These are phyloP conservation scores for Westerdykella sp. DNA, from an alignment of 2,329 filamentous ascomycete genomes.

Conservation along the genomic window DNA sequence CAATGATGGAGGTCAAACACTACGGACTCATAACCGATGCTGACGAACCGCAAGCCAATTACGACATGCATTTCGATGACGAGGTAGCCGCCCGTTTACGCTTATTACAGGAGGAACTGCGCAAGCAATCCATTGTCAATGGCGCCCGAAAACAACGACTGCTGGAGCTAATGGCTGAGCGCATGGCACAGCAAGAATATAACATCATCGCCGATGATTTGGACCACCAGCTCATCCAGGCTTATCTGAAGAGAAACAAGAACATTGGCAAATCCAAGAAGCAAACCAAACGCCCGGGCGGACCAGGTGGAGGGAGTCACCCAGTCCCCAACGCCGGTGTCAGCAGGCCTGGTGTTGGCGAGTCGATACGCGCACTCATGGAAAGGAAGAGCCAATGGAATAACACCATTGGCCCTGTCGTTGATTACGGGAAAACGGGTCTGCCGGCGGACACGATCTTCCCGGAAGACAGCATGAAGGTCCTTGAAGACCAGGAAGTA, in stretches of 20 bases:
- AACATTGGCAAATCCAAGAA: conserved; percentile 94
- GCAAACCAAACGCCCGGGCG: conserved; percentile 68
- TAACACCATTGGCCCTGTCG: conserved; percentile 82
- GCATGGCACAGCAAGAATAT: conserved; percentile 95
- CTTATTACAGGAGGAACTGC: conserved; percentile 73
- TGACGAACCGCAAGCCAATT: conserved; percentile 63
- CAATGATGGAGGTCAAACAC: conserved; percentile 84
- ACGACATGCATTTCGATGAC: conserved; percentile 86
- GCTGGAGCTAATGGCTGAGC: conserved; percentile 79
- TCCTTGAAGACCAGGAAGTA: conserved; percentile 67
- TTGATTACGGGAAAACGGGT: conserved; percentile 72
- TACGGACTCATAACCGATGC: conserved; percentile 79
- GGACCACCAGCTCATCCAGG: conserved; percentile 87
- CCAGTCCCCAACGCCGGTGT: conserved; percentile 35
- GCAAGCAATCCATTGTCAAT: conserved; percentile 78
- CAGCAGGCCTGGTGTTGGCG: conserved; percentile 62
- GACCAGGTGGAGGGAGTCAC: conserved; percentile 66
- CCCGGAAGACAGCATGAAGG: conserved; percentile 63
- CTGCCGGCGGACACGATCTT: conserved; percentile 77
- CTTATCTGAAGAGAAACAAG: conserved; percentile 90
- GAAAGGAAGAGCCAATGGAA: conserved; percentile 85
- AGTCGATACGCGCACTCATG: conserved; percentile 87
- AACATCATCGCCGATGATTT: conserved; percentile 94
- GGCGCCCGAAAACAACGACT: conserved; percentile 84
- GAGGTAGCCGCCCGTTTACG: conserved; percentile 87